Percentiles rank a stretch among this genome's conserved stretches.
phyloP scores from a whole-genome alignment of 2,329 filamentous ascomycete species.

The Fusarium cicatricum region DNA sequence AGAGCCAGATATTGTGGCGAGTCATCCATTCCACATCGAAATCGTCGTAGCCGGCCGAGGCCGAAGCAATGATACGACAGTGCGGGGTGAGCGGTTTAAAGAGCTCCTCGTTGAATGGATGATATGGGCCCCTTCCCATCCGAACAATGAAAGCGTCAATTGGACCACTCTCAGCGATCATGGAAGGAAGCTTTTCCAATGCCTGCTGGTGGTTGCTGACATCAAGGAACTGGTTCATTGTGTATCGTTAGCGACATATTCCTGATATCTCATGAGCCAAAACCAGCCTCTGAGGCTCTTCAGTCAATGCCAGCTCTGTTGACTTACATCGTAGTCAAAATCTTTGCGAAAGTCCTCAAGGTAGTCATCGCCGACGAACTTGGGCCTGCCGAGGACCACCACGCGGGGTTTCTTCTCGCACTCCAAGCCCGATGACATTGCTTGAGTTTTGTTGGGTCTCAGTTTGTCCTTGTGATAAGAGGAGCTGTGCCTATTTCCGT shows the following conservation, averaged over 20 bases:
- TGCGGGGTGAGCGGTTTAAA: slow-evolving; percentile 50
- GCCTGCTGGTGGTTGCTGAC: slow-evolving; percentile 50
- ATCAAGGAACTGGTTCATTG: slow-evolving; percentile 38
- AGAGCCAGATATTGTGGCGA: slow-evolving; percentile 57
- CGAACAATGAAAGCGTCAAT: slow-evolving; percentile 58
- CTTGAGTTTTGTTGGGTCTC: not conserved
- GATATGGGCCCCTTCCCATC: slow-evolving; percentile 58
- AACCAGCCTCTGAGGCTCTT: too few relatives aligned
- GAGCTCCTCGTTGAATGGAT: slow-evolving; percentile 58
- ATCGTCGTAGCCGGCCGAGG: slow-evolving; percentile 58
- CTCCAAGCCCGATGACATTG: slow-evolving; percentile 1
- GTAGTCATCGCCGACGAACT: slow-evolving; percentile 50
- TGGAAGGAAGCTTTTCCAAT: slow-evolving; percentile 46
- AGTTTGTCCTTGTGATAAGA: not conserved
- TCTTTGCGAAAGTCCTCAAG: slow-evolving; percentile 49
- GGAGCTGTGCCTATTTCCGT: not conserved
- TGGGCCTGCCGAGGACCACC: slow-evolving; percentile 52
- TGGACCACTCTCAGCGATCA: slow-evolving; percentile 49
- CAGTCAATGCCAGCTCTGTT: too few relatives aligned
- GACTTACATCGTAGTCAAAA: slow-evolving; percentile 49
- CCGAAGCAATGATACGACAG: slow-evolving; percentile 57
- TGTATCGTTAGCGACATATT: not conserved
- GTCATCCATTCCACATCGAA: slow-evolving; percentile 56
- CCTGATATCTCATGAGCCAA: not conserved
- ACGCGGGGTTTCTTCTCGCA: slow-evolving; percentile 49